Percentiles rank a stretch among this genome's conserved stretches.
Evolutionary conservation across 805 yeast genomes (phyloP).

Genomic region (Nematodospora valgi): DNA sequence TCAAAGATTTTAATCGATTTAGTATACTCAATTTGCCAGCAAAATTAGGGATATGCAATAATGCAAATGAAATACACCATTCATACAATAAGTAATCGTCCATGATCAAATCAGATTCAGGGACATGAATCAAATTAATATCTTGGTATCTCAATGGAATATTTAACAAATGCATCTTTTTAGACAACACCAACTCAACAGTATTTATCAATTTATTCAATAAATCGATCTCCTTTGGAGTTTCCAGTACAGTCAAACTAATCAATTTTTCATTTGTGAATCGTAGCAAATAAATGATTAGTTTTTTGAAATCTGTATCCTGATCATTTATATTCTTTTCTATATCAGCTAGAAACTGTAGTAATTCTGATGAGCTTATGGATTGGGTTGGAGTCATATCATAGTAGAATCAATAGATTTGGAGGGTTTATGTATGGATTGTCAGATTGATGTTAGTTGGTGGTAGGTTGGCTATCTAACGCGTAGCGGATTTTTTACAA

Average conservation of each 20-base stretch:
- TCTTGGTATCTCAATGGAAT: slow-evolving; percentile 14
- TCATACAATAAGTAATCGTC: slow-evolving; percentile 18
- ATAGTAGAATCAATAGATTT: no score
- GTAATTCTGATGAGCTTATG: slow-evolving; percentile 25
- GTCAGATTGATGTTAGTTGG: no score
- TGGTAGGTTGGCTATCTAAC: no score
- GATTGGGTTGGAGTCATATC: slow-evolving; percentile 13
- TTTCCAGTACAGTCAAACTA: slow-evolving; percentile 1
- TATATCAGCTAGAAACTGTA: slow-evolving; percentile 32
- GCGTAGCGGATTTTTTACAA: no score
- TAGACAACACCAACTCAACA: slow-evolving; percentile 32
- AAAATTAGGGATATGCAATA: slow-evolving; percentile 21
- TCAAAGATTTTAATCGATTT: slow-evolving; percentile 27
- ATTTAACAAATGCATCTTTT: slow-evolving; percentile 21
- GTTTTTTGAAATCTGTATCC: slow-evolving; percentile 34
- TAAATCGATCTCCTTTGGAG: slow-evolving; percentile 10
- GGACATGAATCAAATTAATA: not conserved
- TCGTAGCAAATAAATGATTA: slow-evolving; percentile 30
- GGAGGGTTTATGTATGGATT: no score
- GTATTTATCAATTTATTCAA: slow-evolving; percentile 23
- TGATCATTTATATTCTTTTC: slow-evolving; percentile 26
- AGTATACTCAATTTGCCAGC: slow-evolving; percentile 12
- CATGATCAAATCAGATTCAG: not conserved
- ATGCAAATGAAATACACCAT: slow-evolving; percentile 28
- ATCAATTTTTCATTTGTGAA: slow-evolving; percentile 27